Base-by-base conservation (phyloP, 2,329 filamentous ascomycete genomes). In the Beauveria brongniartii region DNA sequence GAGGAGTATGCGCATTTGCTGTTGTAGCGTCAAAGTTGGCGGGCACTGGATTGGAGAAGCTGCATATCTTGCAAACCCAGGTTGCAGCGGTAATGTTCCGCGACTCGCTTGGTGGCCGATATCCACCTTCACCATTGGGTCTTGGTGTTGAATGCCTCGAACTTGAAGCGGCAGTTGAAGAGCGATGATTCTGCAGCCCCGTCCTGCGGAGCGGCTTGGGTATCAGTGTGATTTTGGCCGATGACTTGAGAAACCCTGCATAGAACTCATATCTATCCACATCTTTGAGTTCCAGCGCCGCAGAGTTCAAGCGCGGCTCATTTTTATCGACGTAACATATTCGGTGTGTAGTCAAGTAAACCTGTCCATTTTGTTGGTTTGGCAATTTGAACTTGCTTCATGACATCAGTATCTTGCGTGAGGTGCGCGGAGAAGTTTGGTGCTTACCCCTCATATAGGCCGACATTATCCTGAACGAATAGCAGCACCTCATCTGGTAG, bases 401-500 rank as follows among this genome's bases (percentile, higher is more conserved):
- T 62, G 57, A 50, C 63, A 65, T 58, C 53, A 64, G 61, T 16
- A 16, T 46, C 28, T n/a, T 18, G 26, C 26, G 7, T 20, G 22
- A 18, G 30, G 37, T 24, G 20, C 10, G 37, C 22, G 47, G n/a
- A 28, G 22, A 14, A 22, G 43, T 26, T 18, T 48, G 37, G n/a
- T 28, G 47, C 86, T 77, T 82, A 96, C 92, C 94, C 94, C 82
- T 97, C 91, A 78, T 99, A 99, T 64, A 99, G 81, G 67, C 94
- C 94, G 69, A 99, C 92, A 74, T 91, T 92, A 81, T 97, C 92
- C 78, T 97, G 93, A 62, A 99, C 93, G 77, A 96, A 97, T 63
- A 99, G 83, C 59, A 97, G 81, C 67, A 91, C 89, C 82, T 99
- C 94, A 80, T 97, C 94, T 70, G 91, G 89, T 67, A 96, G 84